Base-by-base conservation (phyloP, 2,329 filamentous ascomycete genomes). In the Xylaria sp. region DNA sequence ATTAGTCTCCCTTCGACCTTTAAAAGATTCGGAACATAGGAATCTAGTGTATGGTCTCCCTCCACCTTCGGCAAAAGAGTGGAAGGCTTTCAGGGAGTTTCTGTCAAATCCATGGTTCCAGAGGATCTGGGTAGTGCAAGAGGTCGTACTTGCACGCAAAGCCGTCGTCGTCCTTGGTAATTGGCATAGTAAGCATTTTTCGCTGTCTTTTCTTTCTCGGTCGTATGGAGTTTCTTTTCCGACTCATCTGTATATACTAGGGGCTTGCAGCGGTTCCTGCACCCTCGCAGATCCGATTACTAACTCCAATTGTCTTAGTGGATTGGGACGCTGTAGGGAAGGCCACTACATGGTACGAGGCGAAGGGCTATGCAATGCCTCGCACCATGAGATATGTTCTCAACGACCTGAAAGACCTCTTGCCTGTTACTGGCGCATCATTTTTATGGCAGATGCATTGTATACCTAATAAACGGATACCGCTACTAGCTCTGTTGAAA, bases 61-160 rank as follows among this genome's bases (percentile, higher is more conserved):
- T 18, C 41, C 20, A 2, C 60, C 62, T 3, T 55, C 43, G 4
- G 64, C 69, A 12, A 57, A 52, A 8, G 71, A 72, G 52, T 72
- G 69, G 71, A 23, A 67, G 18, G 20, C 57, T 28, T 59, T 72
- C 28, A 64, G 66, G 13, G 43, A 66, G 1, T 71, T 72, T 39
- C 69, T 72, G 25, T 39, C 57, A 18, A 72, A 72, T 23, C 52
- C 58, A 9, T 72, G 71, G 71, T 72, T 72, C 41, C 66, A 51
- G 25, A 66, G 66, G n/a, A 71, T 71, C 36, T 72, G 71, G 71
- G 23, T 72, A n/a, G 68, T 72, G 10, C 71, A 72, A 31, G 71
- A 72, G 43, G 66, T 67, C 4, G 71, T 72, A 25, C 64, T 69
- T 1, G 68, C 71, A 12, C 59, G 52, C 23, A 58, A 64, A n/a